A percentile compares a stretch with the other conserved stretches of the same genome.
These are phyloP conservation scores for Serpula lacrymans DNA, from an alignment of 768 basidiomycete species.

Conservation along the genomic window DNA sequence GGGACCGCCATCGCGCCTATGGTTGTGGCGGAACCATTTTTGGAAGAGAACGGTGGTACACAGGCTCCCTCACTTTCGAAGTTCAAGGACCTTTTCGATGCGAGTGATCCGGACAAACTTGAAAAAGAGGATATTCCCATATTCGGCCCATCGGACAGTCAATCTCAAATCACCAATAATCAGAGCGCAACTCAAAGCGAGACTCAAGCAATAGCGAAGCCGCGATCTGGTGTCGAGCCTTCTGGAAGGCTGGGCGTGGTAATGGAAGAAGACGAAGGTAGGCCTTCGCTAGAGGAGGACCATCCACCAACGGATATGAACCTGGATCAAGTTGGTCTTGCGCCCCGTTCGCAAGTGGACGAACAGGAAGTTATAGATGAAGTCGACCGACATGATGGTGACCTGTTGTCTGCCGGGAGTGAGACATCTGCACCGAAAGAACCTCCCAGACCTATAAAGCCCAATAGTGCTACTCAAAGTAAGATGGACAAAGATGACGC, in stretches of 20 bases:
- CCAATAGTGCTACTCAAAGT: slow-evolving; percentile 6
- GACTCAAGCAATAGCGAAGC: slow-evolving; percentile 1
- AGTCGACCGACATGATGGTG: background rate
- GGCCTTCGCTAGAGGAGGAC: slow-evolving; percentile 9
- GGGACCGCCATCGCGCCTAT: slow-evolving; percentile 24
- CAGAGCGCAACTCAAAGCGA: slow-evolving; percentile 28
- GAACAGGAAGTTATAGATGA: background rate
- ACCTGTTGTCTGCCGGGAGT: slow-evolving; percentile 23
- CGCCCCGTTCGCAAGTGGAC: background rate
- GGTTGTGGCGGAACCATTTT: slow-evolving; percentile 13
- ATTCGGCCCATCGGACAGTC: slow-evolving; percentile 10
- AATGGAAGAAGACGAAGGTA: slow-evolving; percentile 59
- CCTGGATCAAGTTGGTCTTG: too few species aligned
- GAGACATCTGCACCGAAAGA: slow-evolving; percentile 19
- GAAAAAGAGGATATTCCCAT: slow-evolving; percentile 18
- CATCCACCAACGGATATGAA: too few species aligned
- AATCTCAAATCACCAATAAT: slow-evolving; percentile 10
- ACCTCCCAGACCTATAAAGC: slow-evolving; percentile 7
- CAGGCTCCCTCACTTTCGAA: slow-evolving; percentile 62
- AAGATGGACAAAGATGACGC: slow-evolving; percentile 56
- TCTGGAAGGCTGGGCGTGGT: slow-evolving; percentile 29
- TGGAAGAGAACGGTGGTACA: slow-evolving; percentile 11
- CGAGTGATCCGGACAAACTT: slow-evolving; percentile 49
- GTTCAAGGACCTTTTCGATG: slow-evolving; percentile 69
- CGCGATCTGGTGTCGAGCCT: slow-evolving; percentile 6